Conservation (phyloP, 2,329 filamentous ascomycete genomes). For the Aureobasidium sp. region DNA sequence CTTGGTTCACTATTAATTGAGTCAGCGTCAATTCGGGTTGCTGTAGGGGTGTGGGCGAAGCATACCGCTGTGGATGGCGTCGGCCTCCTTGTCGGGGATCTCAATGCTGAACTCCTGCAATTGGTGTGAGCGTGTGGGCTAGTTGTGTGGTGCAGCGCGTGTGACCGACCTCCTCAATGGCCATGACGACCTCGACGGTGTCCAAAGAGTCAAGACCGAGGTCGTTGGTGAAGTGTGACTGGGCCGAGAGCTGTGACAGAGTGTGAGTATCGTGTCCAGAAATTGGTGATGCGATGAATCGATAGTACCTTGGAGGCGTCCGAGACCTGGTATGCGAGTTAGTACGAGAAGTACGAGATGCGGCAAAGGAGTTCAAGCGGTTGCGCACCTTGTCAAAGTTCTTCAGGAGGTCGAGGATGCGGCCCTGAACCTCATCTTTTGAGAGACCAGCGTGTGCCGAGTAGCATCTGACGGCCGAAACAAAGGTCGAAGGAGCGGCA, state of each 20-base stretch:
- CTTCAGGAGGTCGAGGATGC: constrained; percentile 86
- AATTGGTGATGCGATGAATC: neutral
- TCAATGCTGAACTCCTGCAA: constrained; percentile 77
- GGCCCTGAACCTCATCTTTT: constrained; percentile 79
- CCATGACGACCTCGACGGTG: constrained; percentile 99
- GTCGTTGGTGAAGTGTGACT: constrained; percentile 89
- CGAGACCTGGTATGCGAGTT: constrained; percentile 47
- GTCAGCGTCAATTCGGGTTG: neutral
- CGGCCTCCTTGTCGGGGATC: constrained; percentile 96
- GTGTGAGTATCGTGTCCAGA: neutral
- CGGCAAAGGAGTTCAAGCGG: neutral
- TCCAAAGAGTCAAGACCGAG: constrained; percentile 95
- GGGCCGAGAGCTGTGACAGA: constrained; percentile 67
- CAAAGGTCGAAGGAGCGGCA: constrained; percentile 55
- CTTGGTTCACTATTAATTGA: constrained; percentile 68
- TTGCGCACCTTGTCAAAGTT: constrained; percentile 86
- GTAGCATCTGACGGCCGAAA: constrained; percentile 74
- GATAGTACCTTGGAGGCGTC: constrained; percentile 51
- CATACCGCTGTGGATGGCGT: constrained; percentile 88
- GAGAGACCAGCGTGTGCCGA: constrained; percentile 71
- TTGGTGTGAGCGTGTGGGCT: constrained; percentile 20
- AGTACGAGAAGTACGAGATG: constrained; percentile 23
- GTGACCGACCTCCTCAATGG: constrained; percentile 81
- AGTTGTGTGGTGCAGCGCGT: constrained; percentile 46
- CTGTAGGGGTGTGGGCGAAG: constrained; percentile 18